Evolutionary conservation across 2,329 filamentous ascomycete genomes (phyloP).

Genomic region (Achaetomium macrosporum): DNA sequence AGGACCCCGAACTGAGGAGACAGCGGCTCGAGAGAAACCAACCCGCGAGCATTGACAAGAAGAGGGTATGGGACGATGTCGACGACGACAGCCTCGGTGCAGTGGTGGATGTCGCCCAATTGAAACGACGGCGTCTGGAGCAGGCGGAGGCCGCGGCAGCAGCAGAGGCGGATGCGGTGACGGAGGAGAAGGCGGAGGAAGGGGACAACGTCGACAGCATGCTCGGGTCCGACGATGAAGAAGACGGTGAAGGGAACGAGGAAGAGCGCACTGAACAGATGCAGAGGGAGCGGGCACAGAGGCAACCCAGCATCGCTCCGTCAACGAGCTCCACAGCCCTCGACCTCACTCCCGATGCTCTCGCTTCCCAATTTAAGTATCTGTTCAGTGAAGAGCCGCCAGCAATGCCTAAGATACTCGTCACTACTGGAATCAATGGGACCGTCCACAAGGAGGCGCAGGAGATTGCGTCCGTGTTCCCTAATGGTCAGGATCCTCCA

Average conservation of each 20-base stretch:
- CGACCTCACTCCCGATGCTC: conserved; percentile 55
- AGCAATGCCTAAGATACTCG: conserved; percentile 72
- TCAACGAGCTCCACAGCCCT: conserved; percentile 60
- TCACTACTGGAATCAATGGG: conserved; percentile 87
- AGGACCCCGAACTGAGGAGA: conserved; percentile 68
- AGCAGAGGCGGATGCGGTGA: conserved; percentile 35
- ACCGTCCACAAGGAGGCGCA: conserved; percentile 79
- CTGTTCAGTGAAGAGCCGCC: conserved; percentile 56
- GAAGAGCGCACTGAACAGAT: conserved; percentile 36
- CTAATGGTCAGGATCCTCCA: conserved; percentile 59
- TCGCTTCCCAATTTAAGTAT: conserved; percentile 56
- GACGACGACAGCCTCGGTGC: conserved; percentile 51
- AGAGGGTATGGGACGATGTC: conserved; percentile 83
- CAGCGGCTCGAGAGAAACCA: conserved; percentile 72
- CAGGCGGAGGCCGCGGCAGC: conserved; percentile 42
- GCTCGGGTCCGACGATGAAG: conserved; percentile 57
- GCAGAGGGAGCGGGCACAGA: conserved; percentile 39
- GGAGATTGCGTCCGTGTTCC: conserved; percentile 74
- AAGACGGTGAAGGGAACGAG: conserved; percentile 35
- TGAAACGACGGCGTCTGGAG: conserved; percentile 50
- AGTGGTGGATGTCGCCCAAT: conserved; percentile 52
- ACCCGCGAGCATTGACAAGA: conserved; percentile 75
- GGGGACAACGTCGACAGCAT: conserved; percentile 69
- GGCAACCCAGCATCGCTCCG: conserved; percentile 48
- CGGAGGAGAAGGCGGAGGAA: conserved; percentile 40